These are phyloP conservation scores for Cercophora newfieldiana DNA, from an alignment of 495 filamentous ascomycete species.

Conservation along the genomic window DNA sequence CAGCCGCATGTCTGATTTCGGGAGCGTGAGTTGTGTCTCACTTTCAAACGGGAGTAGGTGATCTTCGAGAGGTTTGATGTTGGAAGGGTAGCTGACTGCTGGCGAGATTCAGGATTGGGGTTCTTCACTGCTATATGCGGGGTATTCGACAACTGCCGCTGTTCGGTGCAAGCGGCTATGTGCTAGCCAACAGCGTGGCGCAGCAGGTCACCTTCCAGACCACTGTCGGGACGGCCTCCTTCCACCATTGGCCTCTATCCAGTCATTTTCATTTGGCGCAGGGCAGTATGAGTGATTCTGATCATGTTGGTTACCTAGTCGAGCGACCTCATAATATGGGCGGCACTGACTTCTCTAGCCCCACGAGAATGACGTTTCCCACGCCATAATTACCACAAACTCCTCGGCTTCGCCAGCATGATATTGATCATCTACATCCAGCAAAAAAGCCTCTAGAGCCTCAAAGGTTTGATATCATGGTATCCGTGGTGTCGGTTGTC, in stretches of 20 bases:
- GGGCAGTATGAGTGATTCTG: too few species aligned
- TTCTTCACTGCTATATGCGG: not conserved
- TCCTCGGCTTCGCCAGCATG: too few species aligned
- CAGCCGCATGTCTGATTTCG: slow-evolving; percentile 6
- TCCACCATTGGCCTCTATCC: too few species aligned
- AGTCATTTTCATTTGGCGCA: too few species aligned
- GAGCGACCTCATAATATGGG: too few species aligned
- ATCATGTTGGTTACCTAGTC: too few species aligned
- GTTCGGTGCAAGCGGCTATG: not conserved
- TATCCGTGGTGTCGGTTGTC: not conserved
- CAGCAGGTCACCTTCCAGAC: not conserved
- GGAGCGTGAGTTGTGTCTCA: not conserved
- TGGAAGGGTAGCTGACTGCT: not conserved
- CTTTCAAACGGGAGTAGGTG: not conserved
- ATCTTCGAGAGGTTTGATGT: not conserved
- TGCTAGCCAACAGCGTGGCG: not conserved
- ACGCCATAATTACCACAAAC: too few species aligned
- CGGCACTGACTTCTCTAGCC: too few species aligned
- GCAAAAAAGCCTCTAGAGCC: not conserved
- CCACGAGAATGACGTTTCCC: too few species aligned
- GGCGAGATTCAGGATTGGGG: not conserved
- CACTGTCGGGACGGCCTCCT: not conserved
- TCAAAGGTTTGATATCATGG: not conserved
- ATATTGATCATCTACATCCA: not conserved
- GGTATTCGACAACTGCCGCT: not conserved